phyloP scores from a whole-genome alignment of 1,284 basidiomycete genomes.

The Sutorius eximius region DNA sequence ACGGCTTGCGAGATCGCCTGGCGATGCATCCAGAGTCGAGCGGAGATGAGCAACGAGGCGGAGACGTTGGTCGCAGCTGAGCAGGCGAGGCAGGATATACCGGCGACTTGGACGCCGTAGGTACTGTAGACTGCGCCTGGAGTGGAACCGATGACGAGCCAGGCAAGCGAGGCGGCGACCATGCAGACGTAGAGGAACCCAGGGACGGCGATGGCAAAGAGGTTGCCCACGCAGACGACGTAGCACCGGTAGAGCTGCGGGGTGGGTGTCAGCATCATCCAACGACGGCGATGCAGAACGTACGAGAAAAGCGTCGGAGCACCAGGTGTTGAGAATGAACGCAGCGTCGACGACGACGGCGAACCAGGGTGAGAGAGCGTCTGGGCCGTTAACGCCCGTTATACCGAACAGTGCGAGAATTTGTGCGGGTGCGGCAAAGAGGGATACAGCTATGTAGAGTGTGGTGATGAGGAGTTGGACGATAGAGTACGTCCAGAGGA shows the following conservation, averaged over 20 bases:
- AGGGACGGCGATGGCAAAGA: not conserved
- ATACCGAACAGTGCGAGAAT: constrained; percentile 17
- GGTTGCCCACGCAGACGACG: constrained; percentile 19
- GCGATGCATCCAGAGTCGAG: constrained; percentile 19
- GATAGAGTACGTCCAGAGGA: constrained; percentile 16
- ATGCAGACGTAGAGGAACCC: constrained; percentile 18
- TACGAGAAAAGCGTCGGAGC: constrained; percentile 27
- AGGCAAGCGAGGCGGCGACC: constrained; percentile 18
- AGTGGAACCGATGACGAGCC: constrained; percentile 7
- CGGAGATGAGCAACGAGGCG: constrained; percentile 17
- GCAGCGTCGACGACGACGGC: constrained; percentile 8
- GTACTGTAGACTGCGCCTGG: constrained; percentile 17
- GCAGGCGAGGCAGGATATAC: constrained; percentile 15
- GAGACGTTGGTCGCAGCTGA: constrained; percentile 17
- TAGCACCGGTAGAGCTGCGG: constrained; percentile 29
- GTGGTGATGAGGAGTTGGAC: constrained; percentile 22
- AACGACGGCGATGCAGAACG: not conserved
- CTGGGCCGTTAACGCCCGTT: not conserved
- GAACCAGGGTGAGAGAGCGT: constrained; percentile 19
- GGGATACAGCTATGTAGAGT: constrained; percentile 18
- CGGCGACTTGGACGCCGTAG: constrained; percentile 14
- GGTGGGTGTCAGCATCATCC: not conserved
- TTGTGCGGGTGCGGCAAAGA: constrained; percentile 17
- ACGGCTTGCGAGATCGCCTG: constrained; percentile 6
- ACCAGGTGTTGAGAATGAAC: constrained; percentile 27